Conservation (phyloP, 148 eudicot genomes). For the Spergularia bocconei region DNA sequence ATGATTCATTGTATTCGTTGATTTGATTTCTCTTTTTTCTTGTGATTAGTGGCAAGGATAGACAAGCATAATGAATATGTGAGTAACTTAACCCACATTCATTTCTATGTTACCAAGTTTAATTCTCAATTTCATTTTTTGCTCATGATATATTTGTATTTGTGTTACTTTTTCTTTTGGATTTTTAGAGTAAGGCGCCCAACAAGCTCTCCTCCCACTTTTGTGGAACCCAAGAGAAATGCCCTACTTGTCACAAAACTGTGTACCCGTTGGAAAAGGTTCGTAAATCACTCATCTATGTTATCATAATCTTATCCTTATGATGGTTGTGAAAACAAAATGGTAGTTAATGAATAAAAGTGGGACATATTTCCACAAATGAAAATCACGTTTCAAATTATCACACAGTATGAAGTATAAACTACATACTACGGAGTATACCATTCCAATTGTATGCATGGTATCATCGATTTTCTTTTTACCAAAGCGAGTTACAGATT, state of each 20-base stretch:
- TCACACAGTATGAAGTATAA: too few relatives aligned
- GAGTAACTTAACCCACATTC: conserved; percentile 14
- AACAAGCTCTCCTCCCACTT: conserved; percentile 68
- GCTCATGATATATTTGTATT: neutral
- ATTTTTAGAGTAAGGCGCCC: conserved; percentile 50
- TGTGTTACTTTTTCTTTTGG: neutral
- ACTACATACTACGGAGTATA: too few relatives aligned
- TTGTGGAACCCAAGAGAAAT: conserved; percentile 87
- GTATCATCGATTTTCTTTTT: neutral
- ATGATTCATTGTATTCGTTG: too few relatives aligned
- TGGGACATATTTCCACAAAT: too few relatives aligned
- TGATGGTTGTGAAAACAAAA: too few relatives aligned
- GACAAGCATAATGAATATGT: conserved; percentile 62
- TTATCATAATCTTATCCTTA: too few relatives aligned
- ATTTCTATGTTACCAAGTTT: too few relatives aligned
- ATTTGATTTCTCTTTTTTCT: neutral
- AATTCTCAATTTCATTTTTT: neutral
- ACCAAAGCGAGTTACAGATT: too few relatives aligned
- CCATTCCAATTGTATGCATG: too few relatives aligned
- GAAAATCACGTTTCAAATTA: too few relatives aligned
- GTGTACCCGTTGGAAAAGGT: conserved; percentile 96
- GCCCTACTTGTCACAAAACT: conserved; percentile 73
- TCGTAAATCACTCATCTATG: neutral
- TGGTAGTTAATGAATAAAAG: too few relatives aligned
- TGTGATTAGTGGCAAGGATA: conserved; percentile 34